Conservation (phyloP, 306 rosid species). For the Dryas drummondii region DNA sequence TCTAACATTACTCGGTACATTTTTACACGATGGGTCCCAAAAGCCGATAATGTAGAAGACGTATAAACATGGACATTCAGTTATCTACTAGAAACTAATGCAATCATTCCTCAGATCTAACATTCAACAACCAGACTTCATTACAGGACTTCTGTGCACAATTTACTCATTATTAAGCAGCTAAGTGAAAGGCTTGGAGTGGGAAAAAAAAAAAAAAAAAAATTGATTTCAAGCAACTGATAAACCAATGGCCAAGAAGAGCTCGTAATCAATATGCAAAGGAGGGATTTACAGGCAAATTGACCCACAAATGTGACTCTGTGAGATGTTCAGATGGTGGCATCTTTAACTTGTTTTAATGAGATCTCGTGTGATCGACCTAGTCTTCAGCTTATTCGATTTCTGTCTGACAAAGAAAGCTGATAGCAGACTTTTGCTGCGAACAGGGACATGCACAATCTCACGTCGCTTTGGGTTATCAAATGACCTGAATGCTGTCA, state of each 20-base stretch:
- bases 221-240: constrained; percentile 19
- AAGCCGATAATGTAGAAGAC: background rate
- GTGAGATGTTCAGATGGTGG: constrained; percentile 21
- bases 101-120: background rate
- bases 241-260: constrained; percentile 11
- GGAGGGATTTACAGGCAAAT: constrained; percentile 21
- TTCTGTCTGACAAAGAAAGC: constrained; percentile 75
- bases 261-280: constrained; percentile 14
- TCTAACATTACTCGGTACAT: background rate
- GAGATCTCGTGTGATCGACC: constrained; percentile 46
- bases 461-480: constrained; percentile 50
- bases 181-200: constrained; percentile 26
- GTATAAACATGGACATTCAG: background rate
- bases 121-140: constrained; percentile 26
- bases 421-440: constrained; percentile 86
- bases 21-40: background rate
- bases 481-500: constrained; percentile 63
- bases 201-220: background rate
- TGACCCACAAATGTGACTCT: constrained; percentile 13
- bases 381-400: constrained; percentile 47
- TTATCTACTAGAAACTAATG: constrained; percentile 16
- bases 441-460: constrained; percentile 47
- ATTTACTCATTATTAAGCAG: constrained; percentile 43
- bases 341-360: constrained; percentile 16
- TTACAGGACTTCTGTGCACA: constrained; percentile 28